Conservation (phyloP, 306 rosid genomes). For the Vicia sativa region DNA sequence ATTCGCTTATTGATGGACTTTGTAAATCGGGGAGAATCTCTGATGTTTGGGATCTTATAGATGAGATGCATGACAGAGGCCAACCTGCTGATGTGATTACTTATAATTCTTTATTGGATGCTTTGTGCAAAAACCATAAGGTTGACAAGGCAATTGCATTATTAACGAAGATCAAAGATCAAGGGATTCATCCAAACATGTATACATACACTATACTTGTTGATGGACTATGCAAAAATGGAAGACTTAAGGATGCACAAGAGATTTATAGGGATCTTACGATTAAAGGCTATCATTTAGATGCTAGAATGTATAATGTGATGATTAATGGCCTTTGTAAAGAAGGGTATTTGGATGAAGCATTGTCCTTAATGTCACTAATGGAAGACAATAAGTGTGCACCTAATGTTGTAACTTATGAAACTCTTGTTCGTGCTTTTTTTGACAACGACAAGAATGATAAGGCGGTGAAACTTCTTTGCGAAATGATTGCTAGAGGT, state of each 20-base stretch:
- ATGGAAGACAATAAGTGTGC: no score
- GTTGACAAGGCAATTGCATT: neutral
- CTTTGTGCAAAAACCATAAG: neutral
- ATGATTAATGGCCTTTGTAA: conserved; percentile 1
- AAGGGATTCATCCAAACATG: neutral
- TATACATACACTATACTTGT: neutral
- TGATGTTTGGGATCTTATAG: neutral
- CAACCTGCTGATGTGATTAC: neutral
- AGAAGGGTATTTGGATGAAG: neutral
- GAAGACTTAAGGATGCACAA: neutral
- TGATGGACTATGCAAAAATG: neutral
- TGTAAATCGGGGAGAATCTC: neutral
- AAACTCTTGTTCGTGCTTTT: no score
- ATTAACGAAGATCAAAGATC: neutral
- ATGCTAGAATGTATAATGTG: neutral
- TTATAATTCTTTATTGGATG: neutral
- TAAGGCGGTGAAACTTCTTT: no score
- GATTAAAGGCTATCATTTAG: neutral
- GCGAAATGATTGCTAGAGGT: no score
- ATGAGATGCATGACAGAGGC: neutral
- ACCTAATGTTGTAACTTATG: no score
- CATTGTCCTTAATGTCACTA: no score
- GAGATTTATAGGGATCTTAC: neutral
- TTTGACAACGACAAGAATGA: no score
- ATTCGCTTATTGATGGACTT: conserved; percentile 20